Evolutionary conservation across 2,329 filamentous ascomycete genomes (phyloP).

Genomic region (Monosporascus ibericus): DNA sequence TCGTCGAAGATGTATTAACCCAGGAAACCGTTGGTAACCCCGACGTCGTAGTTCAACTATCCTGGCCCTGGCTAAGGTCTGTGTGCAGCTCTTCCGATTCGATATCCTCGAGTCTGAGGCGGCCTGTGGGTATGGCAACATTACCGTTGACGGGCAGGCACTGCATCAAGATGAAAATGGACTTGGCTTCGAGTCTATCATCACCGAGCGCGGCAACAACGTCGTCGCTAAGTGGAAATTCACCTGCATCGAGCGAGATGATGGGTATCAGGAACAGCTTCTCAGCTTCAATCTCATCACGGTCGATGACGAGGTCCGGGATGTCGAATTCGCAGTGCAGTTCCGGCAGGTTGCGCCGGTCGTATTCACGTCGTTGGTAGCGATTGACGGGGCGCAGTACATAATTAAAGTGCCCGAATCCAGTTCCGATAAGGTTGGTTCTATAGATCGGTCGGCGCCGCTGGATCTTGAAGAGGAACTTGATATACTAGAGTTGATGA

Average conservation of each 20-base stretch:
- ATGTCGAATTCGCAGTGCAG: conserved; percentile 34
- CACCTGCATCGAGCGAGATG: conserved; percentile 36
- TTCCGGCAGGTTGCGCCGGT: conserved; percentile 41
- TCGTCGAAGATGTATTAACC: conserved; percentile 10
- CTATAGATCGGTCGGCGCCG: conserved; percentile 10
- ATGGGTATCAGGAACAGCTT: conserved; percentile 34
- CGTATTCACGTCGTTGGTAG: conserved; percentile 28
- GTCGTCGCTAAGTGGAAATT: conserved; percentile 42
- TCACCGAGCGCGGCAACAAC: conserved; percentile 29
- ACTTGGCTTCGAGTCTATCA: conserved; percentile 36
- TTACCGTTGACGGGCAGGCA: conserved; percentile 39
- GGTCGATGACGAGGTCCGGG: conserved; percentile 34
- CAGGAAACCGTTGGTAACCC: conserved; percentile 18
- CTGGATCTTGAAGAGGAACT: conserved; percentile 33
- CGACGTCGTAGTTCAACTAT: neutral
- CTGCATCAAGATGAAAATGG: conserved; percentile 34
- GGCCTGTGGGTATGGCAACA: conserved; percentile 41
- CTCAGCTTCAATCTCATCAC: conserved; percentile 37
- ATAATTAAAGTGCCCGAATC: conserved; percentile 17
- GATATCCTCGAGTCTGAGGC: conserved; percentile 38
- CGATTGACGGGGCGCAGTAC: conserved; percentile 33
- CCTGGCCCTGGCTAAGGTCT: conserved; percentile 6
- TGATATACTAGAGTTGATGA: conserved; percentile 38
- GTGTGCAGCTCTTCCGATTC: conserved; percentile 30
- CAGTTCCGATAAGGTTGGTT: conserved; percentile 10